phyloP scores from a whole-genome alignment of 768 basidiomycete species.

The Dentipellis fragilis region DNA sequence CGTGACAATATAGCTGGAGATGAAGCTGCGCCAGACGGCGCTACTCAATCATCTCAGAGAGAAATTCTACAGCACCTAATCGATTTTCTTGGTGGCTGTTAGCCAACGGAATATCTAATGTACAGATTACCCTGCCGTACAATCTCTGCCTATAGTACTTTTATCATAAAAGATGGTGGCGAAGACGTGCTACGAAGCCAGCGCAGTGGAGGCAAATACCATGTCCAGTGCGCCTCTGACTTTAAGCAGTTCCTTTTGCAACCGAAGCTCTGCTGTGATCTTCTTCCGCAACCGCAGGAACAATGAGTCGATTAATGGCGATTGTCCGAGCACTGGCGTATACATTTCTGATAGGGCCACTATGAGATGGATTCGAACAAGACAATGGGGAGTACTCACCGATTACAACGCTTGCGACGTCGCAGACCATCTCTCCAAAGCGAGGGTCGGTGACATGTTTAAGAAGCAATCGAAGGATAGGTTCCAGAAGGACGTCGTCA shows the following conservation, averaged over 20 bases:
- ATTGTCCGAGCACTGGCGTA: slow-evolving; percentile 83
- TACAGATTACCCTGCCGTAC: neutral
- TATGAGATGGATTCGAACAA: slow-evolving; percentile 3
- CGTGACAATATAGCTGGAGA: slow-evolving; percentile 63
- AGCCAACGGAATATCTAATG: neutral
- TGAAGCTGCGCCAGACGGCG: slow-evolving; percentile 25
- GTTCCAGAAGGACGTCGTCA: slow-evolving; percentile 89
- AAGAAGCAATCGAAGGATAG: slow-evolving; percentile 76
- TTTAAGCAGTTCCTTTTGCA: slow-evolving; percentile 80
- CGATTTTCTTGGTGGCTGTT: slow-evolving; percentile 40
- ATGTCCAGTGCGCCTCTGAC: slow-evolving; percentile 85
- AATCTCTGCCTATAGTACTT: slow-evolving; percentile 7
- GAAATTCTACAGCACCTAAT: slow-evolving; percentile 65
- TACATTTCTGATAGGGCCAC: slow-evolving; percentile 67
- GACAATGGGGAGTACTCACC: slow-evolving; percentile 38
- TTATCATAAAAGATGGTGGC: neutral
- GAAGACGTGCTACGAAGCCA: slow-evolving; percentile 14
- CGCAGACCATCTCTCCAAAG: slow-evolving; percentile 83
- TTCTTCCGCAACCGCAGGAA: slow-evolving; percentile 77
- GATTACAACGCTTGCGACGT: slow-evolving; percentile 70
- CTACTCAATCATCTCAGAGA: slow-evolving; percentile 42
- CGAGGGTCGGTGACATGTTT: slow-evolving; percentile 84
- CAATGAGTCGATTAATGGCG: slow-evolving; percentile 81
- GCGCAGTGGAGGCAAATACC: slow-evolving; percentile 57
- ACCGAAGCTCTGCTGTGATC: slow-evolving; percentile 74